These are phyloP conservation scores for Corymbia maculata DNA, from an alignment of 345 rosid species.

Conservation along the genomic window DNA sequence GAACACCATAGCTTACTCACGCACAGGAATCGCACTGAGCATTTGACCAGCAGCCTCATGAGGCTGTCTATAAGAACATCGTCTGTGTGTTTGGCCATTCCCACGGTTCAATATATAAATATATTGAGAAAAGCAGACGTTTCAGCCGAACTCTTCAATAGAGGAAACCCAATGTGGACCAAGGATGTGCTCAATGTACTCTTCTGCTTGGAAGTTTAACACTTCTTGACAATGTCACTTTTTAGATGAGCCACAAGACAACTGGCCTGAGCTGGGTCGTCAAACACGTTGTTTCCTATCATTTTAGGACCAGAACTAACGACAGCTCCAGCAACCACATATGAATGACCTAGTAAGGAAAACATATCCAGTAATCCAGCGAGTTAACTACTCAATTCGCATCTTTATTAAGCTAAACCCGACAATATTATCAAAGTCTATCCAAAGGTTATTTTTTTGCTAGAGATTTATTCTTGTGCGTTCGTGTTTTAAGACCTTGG, in stretches of 20 bases:
- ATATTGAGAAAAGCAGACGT: background rate
- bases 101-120: background rate
- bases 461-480: background rate
- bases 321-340: background rate
- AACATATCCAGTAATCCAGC: background rate
- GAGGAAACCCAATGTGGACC: background rate
- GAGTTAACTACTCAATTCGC: background rate
- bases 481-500: background rate
- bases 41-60: background rate
- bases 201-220: background rate
- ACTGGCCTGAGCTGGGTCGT: background rate
- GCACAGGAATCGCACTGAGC: background rate
- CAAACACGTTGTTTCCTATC: background rate
- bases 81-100: background rate
- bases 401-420: background rate
- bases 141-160: background rate
- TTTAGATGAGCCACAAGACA: background rate
- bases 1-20: accelerated
- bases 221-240: background rate
- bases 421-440: background rate
- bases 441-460: background rate
- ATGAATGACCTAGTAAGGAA: no score
- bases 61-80: background rate
- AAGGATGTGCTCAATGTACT: background rate
- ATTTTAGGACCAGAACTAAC: background rate